Evolutionary conservation across 305 asterid genomes (phyloP).

Genomic region (Striga hermonthica): DNA sequence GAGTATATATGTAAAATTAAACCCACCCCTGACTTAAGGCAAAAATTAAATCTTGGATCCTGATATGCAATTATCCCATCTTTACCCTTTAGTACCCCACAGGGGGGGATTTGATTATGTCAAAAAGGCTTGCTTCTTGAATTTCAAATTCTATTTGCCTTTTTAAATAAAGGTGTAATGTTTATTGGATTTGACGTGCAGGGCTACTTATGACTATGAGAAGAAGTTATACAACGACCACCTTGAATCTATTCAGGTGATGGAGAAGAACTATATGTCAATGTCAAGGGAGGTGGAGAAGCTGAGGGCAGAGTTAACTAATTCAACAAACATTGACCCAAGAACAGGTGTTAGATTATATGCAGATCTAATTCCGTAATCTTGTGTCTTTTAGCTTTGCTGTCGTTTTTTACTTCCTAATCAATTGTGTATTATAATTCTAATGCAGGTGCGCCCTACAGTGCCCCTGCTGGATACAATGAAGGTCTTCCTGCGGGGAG

Average conservation of each 20-base stretch:
- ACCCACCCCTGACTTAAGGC: too few species aligned
- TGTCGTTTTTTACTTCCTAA: conserved; percentile 3
- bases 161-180: conserved; percentile 12
- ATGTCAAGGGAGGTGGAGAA: conserved; percentile 91
- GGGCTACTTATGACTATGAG: conserved; percentile 85
- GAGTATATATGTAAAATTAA: too few species aligned
- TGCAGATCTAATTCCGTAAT: conserved; percentile 23
- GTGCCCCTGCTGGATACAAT: conserved; percentile 56
- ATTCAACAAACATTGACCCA: conserved; percentile 52
- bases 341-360: conserved; percentile 47
- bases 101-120: neutral
- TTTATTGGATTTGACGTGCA: conserved; percentile 47
- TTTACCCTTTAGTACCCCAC: too few species aligned
- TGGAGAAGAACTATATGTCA: conserved; percentile 88
- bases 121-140: neutral
- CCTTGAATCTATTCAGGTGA: conserved; percentile 91
- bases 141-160: neutral
- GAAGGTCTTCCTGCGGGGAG: conserved; percentile 50
- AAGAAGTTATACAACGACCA: conserved; percentile 87
- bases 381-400: neutral
- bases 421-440: conserved; percentile 24
- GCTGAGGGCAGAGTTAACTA: conserved; percentile 69
- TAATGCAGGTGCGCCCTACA: conserved; percentile 55
- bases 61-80: too few species aligned
- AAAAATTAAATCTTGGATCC: too few species aligned